Percentiles rank a stretch among this genome's conserved stretches.
phyloP scores from a whole-genome alignment of 176 grass and related monocot species.

The Zizania latifolia region DNA sequence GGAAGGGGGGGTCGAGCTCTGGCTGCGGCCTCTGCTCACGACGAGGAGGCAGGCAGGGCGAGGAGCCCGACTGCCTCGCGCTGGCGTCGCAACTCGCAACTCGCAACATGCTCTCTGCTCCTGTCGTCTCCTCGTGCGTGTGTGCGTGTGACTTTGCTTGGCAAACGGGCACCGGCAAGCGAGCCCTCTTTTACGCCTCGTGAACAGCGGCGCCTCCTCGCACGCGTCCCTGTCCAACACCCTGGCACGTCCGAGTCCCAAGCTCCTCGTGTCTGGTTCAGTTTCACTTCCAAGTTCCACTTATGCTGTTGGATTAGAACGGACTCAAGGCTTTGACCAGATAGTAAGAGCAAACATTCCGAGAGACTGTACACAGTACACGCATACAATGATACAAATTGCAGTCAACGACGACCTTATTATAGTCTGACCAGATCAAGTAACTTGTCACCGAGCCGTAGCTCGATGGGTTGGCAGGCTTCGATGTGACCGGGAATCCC shows the following conservation, averaged over 20 bases:
- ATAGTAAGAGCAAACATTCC: neutral
- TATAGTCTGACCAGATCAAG: neutral
- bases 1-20: too few relatives aligned
- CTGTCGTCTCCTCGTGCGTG: neutral
- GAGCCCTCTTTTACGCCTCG: neutral
- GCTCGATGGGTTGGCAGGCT: neutral
- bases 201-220: neutral
- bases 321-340: neutral
- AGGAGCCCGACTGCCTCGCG: neutral
- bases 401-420: neutral
- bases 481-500: neutral
- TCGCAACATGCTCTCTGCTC: neutral
- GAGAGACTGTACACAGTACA: neutral
- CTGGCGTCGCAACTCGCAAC: too few relatives aligned
- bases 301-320: neutral
- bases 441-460: neutral
- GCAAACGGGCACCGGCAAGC: neutral
- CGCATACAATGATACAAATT: neutral
- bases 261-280: neutral
- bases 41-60: neutral
- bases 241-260: neutral
- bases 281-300: neutral
- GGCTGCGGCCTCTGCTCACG: too few relatives aligned
- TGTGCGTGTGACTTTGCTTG: neutral
- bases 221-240: conserved; percentile 1